Base-by-base conservation (phyloP, 2,329 filamentous ascomycete genomes). In the Colletotrichum salicis region DNA sequence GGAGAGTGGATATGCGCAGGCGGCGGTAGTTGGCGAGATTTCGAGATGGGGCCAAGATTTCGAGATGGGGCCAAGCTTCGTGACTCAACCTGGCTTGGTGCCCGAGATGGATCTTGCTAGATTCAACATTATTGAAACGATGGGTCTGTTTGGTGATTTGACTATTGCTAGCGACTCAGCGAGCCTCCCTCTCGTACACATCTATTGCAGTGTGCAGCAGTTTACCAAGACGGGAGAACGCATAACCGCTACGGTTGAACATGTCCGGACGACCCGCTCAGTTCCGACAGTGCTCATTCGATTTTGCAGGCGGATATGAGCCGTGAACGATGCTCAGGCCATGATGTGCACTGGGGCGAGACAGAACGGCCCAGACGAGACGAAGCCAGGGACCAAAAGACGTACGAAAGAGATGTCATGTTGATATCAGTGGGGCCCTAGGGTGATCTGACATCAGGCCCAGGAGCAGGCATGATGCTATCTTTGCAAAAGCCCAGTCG, bases 391-490 rank as follows among this genome's bases (percentile, higher is more conserved):
- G 48, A 68, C 64, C 57, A 19, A 67, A 58, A 33, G 41, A 51
- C 52, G 24, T 57, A 58, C 66, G 45, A 62, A 58, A 58, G 59
- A 55, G 59, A 69, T 69, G 69, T 64, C 69, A 64, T 64, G 59
- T 69, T 71, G 65, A 71, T 71, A 71, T 69, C 69, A 69, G 69
- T 71, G 69, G 65, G 41, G 27, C 69, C n/a, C 31, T 51, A 35
- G 52, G 27, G n/a, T 69, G 65, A 71, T 69, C 55, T 64, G 65
- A 71, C 69, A 69, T 62, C 41, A 71, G 67, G 67, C 2, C 15
- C 29, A 54, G 41, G 13, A 69, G 41, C 65, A 72, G 58, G 35
- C 67, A 65, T 72, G 58, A 68, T 71, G 59, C 69, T 63, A 59
- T 51, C 62, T 67, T 57, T 59, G 54, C 64, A 59, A 45, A 64